Base-by-base conservation (phyloP, 1,284 basidiomycete genomes). In the Pseudozyma tsukubaensis region DNA sequence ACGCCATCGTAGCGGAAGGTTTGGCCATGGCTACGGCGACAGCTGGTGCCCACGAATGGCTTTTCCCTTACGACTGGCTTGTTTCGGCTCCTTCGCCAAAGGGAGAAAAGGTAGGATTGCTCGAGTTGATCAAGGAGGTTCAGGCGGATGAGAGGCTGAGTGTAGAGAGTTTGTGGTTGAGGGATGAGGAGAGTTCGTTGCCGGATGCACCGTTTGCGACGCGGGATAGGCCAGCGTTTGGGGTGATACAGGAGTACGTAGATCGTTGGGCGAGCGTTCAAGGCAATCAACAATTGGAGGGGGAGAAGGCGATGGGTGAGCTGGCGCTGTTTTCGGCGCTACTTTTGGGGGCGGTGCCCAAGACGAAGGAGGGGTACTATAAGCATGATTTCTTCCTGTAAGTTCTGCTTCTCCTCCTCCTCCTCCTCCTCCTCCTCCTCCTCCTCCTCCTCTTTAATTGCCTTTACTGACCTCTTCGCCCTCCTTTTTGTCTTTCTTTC, bases 1-100 rank as follows among this genome's bases (percentile, higher is more conserved):
- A 65, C 12, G 76, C 50, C 6, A 14, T 84, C 10, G 80, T 79
- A 1, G 80, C 80, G 0, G 83, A 85, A 60, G 84, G 74, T n/a
- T 50, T 77, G 50, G 72, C 76, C 1, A 77, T 77, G 76, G 62
- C 72, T 1, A 24, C 57, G 1, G 48, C 50, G 1, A 77, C 76
- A 1, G 34, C 7, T 16, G 59, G 50, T 0, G 29, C 9, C 7
- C 60, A 66, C 37, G 24, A 7, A 7, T 65, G 59, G 61, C 50
- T 77, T 52, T 67, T 65, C 19, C 58, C 62, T 5, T 21, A 55
- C 19, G 24, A 49, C 6, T 77, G 75, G 72, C 49, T 62, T 14
- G 10, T 37, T 4, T 14, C 7, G 18, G 5, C 6, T 2, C 29
- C 24, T 24, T 3, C 21, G 2, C 0, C 3, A 1, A 39, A 1